These are phyloP conservation scores for Styphnolobium japonicum DNA, from an alignment of 306 rosid genomes.

Conservation along the genomic window DNA sequence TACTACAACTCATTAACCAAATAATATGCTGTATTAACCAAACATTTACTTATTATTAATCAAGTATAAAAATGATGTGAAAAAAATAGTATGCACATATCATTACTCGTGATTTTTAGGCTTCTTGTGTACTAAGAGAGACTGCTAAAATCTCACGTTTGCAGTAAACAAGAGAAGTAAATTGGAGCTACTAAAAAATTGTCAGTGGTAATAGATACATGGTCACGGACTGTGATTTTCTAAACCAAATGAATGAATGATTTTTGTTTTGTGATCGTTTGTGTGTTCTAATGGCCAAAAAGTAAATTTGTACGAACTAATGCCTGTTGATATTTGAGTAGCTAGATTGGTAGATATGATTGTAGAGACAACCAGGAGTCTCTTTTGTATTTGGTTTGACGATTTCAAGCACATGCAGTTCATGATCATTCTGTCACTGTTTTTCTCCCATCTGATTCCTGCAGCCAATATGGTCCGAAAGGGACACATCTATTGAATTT, in stretches of 20 bases:
- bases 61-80: too few species aligned
- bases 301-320: background rate
- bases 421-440: background rate
- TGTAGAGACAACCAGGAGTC: background rate
- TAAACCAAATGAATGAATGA: background rate
- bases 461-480: conserved; percentile 95
- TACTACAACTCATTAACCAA: too few species aligned
- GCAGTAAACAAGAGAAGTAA: background rate
- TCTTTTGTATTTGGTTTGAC: background rate
- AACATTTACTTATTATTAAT: too few species aligned
- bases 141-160: background rate
- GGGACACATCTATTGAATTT: conserved; percentile 47
- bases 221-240: background rate
- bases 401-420: conserved; percentile 4
- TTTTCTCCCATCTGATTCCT: background rate
- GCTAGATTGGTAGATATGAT: background rate
- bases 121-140: background rate
- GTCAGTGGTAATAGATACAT: background rate
- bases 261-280: background rate
- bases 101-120: background rate
- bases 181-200: background rate
- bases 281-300: background rate
- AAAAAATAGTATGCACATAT: too few species aligned
- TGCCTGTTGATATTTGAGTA: background rate
- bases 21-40: too few species aligned